Conservation (phyloP, 2,329 filamentous ascomycete species). For the Coniochaeta ligniaria region DNA sequence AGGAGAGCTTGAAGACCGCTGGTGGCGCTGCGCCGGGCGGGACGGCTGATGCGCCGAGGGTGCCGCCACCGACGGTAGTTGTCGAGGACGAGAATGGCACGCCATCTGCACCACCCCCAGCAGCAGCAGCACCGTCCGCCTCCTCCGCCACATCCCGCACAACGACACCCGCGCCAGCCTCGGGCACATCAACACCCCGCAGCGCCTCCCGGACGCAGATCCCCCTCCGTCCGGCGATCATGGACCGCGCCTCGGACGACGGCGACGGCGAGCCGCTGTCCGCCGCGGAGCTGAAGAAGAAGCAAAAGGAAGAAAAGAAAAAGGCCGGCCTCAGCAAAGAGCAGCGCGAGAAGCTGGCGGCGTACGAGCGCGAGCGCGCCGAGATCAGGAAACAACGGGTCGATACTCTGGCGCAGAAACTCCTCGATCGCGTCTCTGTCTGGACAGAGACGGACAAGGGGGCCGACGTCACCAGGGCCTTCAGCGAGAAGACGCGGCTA, state of each 20-base stretch:
- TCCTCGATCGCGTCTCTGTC: conserved; percentile 81
- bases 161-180: conserved; percentile 29
- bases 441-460: conserved; percentile 98
- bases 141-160: conserved; percentile 36
- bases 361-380: conserved; percentile 80
- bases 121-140: conserved; percentile 17
- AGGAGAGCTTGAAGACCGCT: conserved; percentile 42
- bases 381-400: conserved; percentile 81
- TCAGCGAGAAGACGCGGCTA: conserved; percentile 87
- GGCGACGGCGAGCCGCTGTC: conserved; percentile 61
- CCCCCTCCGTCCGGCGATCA: conserved; percentile 76
- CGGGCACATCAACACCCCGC: conserved; percentile 30
- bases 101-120: conserved; percentile 11
- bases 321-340: conserved; percentile 83
- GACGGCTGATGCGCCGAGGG: conserved; percentile 8
- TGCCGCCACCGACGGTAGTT: conserved; percentile 28
- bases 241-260: conserved; percentile 76
- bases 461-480: conserved; percentile 74
- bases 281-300: conserved; percentile 66
- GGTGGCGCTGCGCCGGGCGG: conserved; percentile 21
- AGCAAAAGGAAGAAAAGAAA: conserved; percentile 60
- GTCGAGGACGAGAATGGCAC: conserved; percentile 28
- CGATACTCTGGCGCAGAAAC: conserved; percentile 73
- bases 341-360: conserved; percentile 84
- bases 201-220: conserved; percentile 39